phyloP scores from a whole-genome alignment of 208 protist genomes.

The Leishmania gerbilli region DNA sequence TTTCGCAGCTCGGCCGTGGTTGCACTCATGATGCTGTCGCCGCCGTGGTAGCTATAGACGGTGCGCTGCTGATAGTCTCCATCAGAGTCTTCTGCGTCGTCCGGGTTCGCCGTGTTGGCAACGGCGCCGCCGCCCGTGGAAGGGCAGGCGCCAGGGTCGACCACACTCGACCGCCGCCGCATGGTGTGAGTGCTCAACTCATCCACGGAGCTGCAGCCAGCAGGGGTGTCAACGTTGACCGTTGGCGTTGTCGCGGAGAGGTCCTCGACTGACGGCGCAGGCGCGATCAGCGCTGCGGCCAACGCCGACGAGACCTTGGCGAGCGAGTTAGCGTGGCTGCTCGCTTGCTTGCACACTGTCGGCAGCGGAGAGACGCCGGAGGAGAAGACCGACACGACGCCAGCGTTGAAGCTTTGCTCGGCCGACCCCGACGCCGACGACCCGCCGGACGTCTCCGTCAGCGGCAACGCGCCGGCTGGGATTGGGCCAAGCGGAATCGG shows the following conservation, averaged over 20 bases:
- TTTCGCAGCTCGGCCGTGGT: constrained; percentile 31
- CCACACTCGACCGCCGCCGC: neutral
- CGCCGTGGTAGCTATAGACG: constrained; percentile 12
- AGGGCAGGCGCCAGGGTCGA: neutral
- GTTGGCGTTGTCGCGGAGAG: constrained; percentile 3
- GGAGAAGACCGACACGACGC: neutral
- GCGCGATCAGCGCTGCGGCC: constrained; percentile 3
- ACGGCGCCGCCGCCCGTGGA: neutral
- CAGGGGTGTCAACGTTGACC: neutral
- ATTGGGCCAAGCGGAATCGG: neutral
- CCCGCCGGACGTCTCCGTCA: neutral
- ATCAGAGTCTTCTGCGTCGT: constrained; percentile 6
- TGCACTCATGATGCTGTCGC: constrained; percentile 15
- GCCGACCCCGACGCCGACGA: neutral
- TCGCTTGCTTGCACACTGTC: neutral
- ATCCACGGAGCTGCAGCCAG: constrained; percentile 10
- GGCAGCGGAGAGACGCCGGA: constrained; percentile 9
- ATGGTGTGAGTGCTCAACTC: constrained; percentile 7
- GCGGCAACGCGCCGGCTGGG: neutral
- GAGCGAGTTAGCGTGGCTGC: neutral
- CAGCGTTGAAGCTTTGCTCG: neutral
- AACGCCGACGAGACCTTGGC: constrained; percentile 5
- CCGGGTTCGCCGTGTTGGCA: neutral
- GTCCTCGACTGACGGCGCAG: constrained; percentile 9
- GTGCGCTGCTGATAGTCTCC: constrained; percentile 13